Conservation (phyloP, 768 basidiomycete genomes). For the Mycena rosella region DNA sequence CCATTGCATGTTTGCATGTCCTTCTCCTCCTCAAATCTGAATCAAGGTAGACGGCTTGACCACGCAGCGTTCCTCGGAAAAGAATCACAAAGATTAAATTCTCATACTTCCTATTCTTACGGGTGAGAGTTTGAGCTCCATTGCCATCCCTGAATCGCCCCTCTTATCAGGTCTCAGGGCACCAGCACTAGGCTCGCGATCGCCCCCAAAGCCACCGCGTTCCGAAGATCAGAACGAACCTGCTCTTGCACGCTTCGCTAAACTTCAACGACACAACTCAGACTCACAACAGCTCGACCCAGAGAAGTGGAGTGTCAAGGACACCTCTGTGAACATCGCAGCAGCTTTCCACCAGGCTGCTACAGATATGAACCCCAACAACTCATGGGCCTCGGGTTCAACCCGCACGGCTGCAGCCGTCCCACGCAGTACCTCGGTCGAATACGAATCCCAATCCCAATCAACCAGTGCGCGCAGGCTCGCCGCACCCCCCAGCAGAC, state of each 20-base stretch:
- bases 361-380: constrained; percentile 68
- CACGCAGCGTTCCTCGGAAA: constrained; percentile 83
- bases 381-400: constrained; percentile 76
- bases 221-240: constrained; percentile 20
- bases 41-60: constrained; percentile 90
- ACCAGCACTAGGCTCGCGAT: constrained; percentile 67
- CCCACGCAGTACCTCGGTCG: constrained; percentile 83
- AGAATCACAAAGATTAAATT: constrained; percentile 55
- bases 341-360: constrained; percentile 84
- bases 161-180: constrained; percentile 57
- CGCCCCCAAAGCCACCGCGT: constrained; percentile 63
- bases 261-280: constrained; percentile 57
- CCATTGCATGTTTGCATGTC: constrained; percentile 78
- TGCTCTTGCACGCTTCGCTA: constrained; percentile 50
- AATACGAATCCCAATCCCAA: constrained; percentile 78
- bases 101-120: constrained; percentile 77
- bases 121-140: constrained; percentile 63
- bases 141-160: constrained; percentile 37
- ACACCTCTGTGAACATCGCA: constrained; percentile 90
- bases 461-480: constrained; percentile 68
- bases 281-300: constrained; percentile 63
- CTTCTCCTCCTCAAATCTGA: too few relatives aligned
- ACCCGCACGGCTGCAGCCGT: constrained; percentile 60
- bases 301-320: constrained; percentile 79
- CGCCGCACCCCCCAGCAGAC: constrained; percentile 69